Evolutionary conservation across 371 early-diverging fungal genomes (phyloP), one percentile per base, ranked within the genome.

Genomic region (Mucor indicus): DNA sequence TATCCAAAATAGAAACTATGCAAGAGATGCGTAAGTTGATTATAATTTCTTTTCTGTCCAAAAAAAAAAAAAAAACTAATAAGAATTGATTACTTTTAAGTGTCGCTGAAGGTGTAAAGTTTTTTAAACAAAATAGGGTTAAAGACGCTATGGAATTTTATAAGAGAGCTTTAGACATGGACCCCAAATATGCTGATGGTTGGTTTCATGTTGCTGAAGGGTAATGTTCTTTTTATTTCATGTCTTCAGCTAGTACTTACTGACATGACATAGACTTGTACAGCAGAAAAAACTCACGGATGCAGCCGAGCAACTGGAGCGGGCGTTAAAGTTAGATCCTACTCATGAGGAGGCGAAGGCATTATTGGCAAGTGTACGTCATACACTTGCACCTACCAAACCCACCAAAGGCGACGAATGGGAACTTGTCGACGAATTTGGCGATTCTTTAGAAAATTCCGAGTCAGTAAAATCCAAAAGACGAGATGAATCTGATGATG

Each of bases 91-190:
- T 20, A 21, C 13, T 19, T 22, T 22, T 12, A 2, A 75, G 75
- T n/a, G 72, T 75, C 3, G 48, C 61, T 15, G 72, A 70, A 55
- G 75, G 75, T 21, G 48, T 64, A n/a, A 69, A 64, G 22, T 40
- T 38, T 3, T 40, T 55, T 15, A 60, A 63, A 36, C 49, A 62
- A 20, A 59, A 62, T 21, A 49, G 50, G 27, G 19, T 62, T 1
- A 56, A 59, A 17, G 67, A 68, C 17, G 75, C 75, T 1, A 47
- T 67, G 62, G 67, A 71, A 7, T 63, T 48, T 48, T 75, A 71
- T 38, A 68, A 71, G 36, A 55, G 75, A n/a, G 72, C 72, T 27
- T 43, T 71, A 24, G 72, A 75, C 31, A 75, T 75, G 75, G 75
- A 75, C 40, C 67, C 72, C 8, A 68, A 69, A 56, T 75, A 69